These are phyloP conservation scores for Novakomyces olei DNA, from an alignment of 805 yeast genomes.

Conservation along the genomic window DNA sequence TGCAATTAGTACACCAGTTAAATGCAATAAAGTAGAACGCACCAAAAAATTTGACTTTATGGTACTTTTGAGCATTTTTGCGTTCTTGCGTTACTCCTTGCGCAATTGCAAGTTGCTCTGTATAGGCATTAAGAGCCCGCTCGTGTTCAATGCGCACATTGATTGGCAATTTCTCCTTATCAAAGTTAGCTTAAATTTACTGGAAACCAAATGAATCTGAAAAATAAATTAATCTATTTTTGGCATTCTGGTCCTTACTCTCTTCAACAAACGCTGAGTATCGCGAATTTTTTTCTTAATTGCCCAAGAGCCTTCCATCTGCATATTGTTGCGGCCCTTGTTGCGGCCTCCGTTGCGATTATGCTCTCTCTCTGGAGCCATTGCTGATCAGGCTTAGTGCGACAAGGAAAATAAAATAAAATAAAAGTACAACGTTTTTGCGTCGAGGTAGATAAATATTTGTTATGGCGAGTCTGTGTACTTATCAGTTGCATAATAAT, in stretches of 20 bases:
- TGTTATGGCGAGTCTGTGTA: no score
- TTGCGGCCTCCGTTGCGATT: not conserved
- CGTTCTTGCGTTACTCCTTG: slow-evolving; percentile 25
- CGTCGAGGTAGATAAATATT: no score
- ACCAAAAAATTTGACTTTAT: slow-evolving; percentile 68
- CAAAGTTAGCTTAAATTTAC: not conserved
- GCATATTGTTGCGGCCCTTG: not conserved
- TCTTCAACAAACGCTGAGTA: slow-evolving; percentile 41
- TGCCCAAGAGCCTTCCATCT: not conserved
- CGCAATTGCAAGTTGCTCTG: slow-evolving; percentile 32
- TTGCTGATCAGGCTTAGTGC: not conserved
- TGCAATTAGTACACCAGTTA: no score
- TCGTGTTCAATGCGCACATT: slow-evolving; percentile 24
- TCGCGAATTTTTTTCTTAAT: slow-evolving; percentile 73
- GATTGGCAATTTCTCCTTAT: slow-evolving; percentile 37
- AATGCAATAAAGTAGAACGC: no score
- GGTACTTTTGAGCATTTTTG: slow-evolving; percentile 49
- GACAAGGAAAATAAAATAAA: not conserved
- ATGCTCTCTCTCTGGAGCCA: no score
- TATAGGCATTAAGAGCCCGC: slow-evolving; percentile 46
- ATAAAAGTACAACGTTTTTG: not conserved
- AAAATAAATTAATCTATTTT: not conserved
- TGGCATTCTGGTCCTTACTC: slow-evolving; percentile 9
- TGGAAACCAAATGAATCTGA: slow-evolving; percentile 22
- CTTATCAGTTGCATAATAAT: no score